Evolutionary conservation across 345 rosid genomes (phyloP).

Genomic region (Punica granatum): DNA sequence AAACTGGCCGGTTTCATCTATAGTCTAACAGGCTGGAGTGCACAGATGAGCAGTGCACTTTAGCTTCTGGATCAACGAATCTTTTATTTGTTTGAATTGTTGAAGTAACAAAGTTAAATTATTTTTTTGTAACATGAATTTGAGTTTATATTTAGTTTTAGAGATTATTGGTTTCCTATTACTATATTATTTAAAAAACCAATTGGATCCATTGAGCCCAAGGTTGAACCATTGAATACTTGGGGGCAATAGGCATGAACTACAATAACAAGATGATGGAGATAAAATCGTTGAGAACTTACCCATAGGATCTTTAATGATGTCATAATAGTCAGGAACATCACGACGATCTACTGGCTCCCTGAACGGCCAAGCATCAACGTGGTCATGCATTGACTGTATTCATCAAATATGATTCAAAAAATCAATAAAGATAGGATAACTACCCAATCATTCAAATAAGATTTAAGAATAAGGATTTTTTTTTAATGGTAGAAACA

Average conservation of each 20-base stretch:
- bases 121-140: no score
- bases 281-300: constrained; percentile 7
- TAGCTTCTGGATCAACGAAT: no score
- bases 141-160: no score
- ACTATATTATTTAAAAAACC: no score
- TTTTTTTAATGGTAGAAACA: neutral
- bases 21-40: no score
- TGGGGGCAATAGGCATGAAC: neutral
- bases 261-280: neutral
- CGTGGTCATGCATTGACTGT: constrained; percentile 92
- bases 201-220: no score
- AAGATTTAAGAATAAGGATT: neutral
- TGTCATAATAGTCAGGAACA: constrained; percentile 96
- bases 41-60: no score
- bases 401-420: constrained; percentile 8
- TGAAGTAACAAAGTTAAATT: no score
- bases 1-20: no score
- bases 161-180: no score
- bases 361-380: constrained; percentile 97
- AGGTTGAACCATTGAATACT: neutral
- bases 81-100: no score
- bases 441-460: neutral
- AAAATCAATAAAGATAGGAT: neutral
- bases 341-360: constrained; percentile 94
- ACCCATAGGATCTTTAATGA: constrained; percentile 99